These are phyloP conservation scores for Fraxinus sp. DNA, from an alignment of 305 asterid genomes.

Conservation along the genomic window DNA sequence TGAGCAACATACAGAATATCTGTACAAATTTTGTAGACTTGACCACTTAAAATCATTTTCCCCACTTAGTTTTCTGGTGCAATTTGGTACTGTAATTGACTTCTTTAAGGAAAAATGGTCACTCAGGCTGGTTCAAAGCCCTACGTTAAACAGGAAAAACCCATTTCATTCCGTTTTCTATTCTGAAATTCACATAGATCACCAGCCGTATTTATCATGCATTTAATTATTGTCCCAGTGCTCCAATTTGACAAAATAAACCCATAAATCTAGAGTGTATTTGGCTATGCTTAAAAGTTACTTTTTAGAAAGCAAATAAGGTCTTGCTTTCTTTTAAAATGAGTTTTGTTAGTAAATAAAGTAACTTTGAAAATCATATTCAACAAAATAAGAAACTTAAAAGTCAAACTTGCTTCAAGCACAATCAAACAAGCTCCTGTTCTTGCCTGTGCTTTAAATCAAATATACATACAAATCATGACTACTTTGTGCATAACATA, in stretches of 20 bases:
- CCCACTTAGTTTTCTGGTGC: background rate
- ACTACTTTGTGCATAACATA: background rate
- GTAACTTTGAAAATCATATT: background rate
- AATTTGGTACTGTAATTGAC: background rate
- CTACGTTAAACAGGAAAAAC: background rate
- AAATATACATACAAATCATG: background rate
- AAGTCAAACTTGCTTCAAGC: background rate
- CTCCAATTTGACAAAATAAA: constrained; percentile 9
- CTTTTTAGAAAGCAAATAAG: background rate
- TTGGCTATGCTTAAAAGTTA: background rate
- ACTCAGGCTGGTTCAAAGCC: background rate
- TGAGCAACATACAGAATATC: background rate
- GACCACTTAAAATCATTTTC: background rate
- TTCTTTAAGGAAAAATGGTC: background rate
- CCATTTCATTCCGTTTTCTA: background rate
- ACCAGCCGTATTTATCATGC: background rate
- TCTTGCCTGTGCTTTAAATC: background rate
- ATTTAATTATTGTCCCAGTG: background rate
- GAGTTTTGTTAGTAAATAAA: background rate
- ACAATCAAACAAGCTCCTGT: background rate
- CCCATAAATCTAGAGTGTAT: constrained; percentile 8
- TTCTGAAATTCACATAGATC: constrained; percentile 4
- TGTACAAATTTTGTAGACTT: background rate
- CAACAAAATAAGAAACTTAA: background rate
- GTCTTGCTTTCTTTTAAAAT: background rate